These are phyloP conservation scores for Monilinia fructicola DNA, from an alignment of 2,329 filamentous ascomycete genomes.

Conservation along the genomic window DNA sequence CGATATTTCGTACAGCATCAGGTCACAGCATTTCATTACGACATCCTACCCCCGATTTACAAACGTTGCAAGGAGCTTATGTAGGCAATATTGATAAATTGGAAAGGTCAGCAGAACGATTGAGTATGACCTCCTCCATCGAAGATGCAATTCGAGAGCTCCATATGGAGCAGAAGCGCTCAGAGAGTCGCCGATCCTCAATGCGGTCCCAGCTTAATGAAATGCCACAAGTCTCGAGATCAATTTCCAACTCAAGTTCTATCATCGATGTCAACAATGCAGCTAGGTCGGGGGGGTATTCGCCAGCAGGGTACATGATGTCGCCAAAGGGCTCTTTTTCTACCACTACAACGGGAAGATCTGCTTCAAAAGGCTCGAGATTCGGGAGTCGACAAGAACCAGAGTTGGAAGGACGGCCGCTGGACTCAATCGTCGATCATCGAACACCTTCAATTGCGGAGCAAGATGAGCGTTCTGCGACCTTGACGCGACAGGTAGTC, in stretches of 20 bases:
- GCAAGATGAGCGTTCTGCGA: conserved; percentile 35
- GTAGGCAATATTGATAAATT: conserved; percentile 69
- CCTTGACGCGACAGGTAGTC: conserved; percentile 32
- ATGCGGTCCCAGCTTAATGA: conserved; percentile 49
- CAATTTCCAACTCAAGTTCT: conserved; percentile 54
- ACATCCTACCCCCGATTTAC: conserved; percentile 63
- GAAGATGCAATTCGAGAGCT: conserved; percentile 75
- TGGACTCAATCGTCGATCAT: conserved; percentile 36
- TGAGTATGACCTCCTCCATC: conserved; percentile 72
- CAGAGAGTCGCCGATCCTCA: conserved; percentile 65
- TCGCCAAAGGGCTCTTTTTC: conserved; percentile 62
- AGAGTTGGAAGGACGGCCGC: conserved; percentile 40
- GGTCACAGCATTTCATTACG: conserved; percentile 42
- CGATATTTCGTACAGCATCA: conserved; percentile 36
- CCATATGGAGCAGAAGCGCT: conserved; percentile 68
- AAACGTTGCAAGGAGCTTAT: conserved; percentile 60
- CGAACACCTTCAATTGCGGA: conserved; percentile 35
- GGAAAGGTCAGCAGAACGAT: conserved; percentile 71
- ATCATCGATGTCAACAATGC: conserved; percentile 68
- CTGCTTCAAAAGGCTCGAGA: conserved; percentile 54
- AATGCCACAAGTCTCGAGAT: conserved; percentile 40
- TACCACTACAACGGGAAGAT: conserved; percentile 49
- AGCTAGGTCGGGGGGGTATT: conserved; percentile 69
- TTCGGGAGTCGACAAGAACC: conserved; percentile 40
- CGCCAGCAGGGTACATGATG: conserved; percentile 65